Conservation (phyloP, 2,329 filamentous ascomycete species). For the Trichoderma breve region DNA sequence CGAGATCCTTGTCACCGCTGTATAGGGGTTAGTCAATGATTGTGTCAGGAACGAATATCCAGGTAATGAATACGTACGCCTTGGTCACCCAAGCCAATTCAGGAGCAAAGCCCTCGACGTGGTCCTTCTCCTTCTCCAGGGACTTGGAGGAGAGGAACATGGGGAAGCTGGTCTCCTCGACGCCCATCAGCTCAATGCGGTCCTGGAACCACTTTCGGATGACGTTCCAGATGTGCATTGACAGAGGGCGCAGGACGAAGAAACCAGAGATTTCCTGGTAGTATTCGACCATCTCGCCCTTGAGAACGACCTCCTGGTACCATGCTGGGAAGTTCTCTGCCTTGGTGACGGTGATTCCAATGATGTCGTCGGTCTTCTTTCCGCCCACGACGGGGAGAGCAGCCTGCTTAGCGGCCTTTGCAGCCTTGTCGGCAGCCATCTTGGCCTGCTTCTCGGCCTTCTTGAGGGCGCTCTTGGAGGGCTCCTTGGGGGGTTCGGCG, state of each 20-base stretch:
- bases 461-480: slow-evolving; percentile 63
- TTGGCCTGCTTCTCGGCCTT: slow-evolving; percentile 65
- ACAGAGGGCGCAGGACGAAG: slow-evolving; percentile 79
- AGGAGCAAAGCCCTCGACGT: slow-evolving; percentile 97
- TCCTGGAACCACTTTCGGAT: slow-evolving; percentile 67
- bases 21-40: neutral
- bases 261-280: slow-evolving; percentile 93
- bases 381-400: slow-evolving; percentile 52
- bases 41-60: neutral
- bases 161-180: slow-evolving; percentile 95
- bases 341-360: slow-evolving; percentile 85
- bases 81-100: slow-evolving; percentile 88
- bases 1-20: slow-evolving; percentile 87
- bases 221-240: slow-evolving; percentile 66
- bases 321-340: slow-evolving; percentile 85
- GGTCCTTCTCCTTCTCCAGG: slow-evolving; percentile 83
- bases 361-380: slow-evolving; percentile 66
- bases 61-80: slow-evolving; percentile 51
- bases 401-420: slow-evolving; percentile 58
- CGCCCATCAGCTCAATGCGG: slow-evolving; percentile 85
- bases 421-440: slow-evolving; percentile 59
- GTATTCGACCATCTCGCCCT: slow-evolving; percentile 97
- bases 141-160: slow-evolving; percentile 94
- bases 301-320: slow-evolving; percentile 97
- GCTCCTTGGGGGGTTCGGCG: slow-evolving; percentile 50